Evolutionary conservation across 371 early-diverging fungal genomes (phyloP).

Genomic region (Mucor racemosus): DNA sequence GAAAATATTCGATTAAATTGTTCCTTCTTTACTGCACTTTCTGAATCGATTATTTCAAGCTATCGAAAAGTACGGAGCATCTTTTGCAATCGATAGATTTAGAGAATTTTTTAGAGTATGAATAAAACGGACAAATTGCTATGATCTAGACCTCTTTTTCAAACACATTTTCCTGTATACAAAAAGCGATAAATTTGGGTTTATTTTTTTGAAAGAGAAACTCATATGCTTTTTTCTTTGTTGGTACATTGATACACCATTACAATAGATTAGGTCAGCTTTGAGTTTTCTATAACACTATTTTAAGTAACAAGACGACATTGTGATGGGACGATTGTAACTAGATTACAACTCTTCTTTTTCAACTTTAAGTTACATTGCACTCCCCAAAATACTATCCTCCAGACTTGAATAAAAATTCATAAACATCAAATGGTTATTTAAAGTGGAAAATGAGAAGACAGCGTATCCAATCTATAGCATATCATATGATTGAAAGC

Average conservation of each 20-base stretch:
- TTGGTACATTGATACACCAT: background rate
- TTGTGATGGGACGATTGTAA: background rate
- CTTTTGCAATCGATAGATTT: too few species aligned
- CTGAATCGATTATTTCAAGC: background rate
- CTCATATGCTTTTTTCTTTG: background rate
- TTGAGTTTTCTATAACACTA: background rate
- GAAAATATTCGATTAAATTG: too few species aligned
- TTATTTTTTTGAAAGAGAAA: background rate
- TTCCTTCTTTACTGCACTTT: too few species aligned
- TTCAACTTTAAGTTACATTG: background rate
- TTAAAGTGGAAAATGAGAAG: background rate
- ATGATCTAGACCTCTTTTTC: background rate
- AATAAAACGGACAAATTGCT: background rate
- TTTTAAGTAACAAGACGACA: background rate
- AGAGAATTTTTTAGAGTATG: background rate
- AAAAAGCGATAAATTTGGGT: background rate
- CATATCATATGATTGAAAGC: slow-evolving; percentile 14
- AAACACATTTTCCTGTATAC: background rate
- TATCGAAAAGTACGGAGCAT: too few species aligned
- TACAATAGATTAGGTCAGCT: background rate
- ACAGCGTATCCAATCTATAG: background rate
- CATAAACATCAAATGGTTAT: background rate
- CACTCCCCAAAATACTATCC: background rate
- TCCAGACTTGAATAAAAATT: background rate
- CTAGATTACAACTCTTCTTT: background rate